These are phyloP conservation scores for Pyrenopolyporus hunteri DNA, from an alignment of 495 filamentous ascomycete genomes.

Conservation along the genomic window DNA sequence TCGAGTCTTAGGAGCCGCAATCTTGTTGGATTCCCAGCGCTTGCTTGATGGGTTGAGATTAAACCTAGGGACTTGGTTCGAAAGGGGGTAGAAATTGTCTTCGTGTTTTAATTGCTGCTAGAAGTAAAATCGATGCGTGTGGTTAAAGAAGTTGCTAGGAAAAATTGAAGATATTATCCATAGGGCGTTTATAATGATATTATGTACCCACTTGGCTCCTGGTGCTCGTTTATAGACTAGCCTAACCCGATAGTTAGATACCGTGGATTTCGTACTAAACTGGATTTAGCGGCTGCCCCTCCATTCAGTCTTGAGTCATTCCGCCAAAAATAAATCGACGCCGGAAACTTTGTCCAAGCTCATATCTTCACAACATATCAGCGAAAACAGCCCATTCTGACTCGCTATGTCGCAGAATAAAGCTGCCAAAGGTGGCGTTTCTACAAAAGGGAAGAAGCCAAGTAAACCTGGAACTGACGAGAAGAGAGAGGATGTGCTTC, in stretches of 20 bases:
- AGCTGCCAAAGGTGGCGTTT: constrained; percentile 47
- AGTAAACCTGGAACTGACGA: constrained; percentile 56
- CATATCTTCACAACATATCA: neutral
- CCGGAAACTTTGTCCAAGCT: neutral
- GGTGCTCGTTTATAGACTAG: neutral
- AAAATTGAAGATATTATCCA: too few species aligned
- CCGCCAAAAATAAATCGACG: constrained; percentile 1
- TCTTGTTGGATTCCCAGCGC: too few species aligned
- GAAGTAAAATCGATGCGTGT: too few species aligned
- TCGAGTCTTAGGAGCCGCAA: too few species aligned
- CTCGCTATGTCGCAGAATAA: constrained; percentile 54
- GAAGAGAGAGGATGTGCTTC: constrained; percentile 84
- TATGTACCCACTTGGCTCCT: too few species aligned
- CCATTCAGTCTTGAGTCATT: constrained; percentile 29
- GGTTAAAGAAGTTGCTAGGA: too few species aligned
- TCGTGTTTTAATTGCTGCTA: too few species aligned
- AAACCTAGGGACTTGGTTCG: too few species aligned
- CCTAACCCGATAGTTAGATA: neutral
- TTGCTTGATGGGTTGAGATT: too few species aligned
- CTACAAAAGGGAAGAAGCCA: constrained; percentile 63
- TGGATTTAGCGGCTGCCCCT: constrained; percentile 13
- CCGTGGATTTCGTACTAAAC: neutral
- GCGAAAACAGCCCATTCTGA: neutral
- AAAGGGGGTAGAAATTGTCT: too few species aligned
- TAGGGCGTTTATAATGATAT: too few species aligned